These are phyloP conservation scores for Dictyophora rubrovolvata DNA, from an alignment of 768 basidiomycete genomes.

Conservation along the genomic window DNA sequence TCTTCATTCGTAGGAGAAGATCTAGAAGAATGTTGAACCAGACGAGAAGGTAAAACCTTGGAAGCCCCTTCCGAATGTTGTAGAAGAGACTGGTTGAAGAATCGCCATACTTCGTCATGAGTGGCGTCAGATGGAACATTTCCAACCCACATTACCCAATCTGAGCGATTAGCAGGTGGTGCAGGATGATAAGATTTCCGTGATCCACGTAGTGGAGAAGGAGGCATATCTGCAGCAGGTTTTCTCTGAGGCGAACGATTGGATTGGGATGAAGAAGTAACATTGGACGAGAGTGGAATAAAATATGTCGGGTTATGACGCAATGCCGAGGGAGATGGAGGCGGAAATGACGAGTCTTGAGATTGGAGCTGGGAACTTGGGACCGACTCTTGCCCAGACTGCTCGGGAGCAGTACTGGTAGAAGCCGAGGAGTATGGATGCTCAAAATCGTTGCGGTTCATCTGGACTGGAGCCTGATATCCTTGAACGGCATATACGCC, in stretches of 20 bases:
- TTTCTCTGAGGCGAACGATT: neutral
- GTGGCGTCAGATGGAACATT: conserved; percentile 81
- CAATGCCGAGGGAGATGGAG: neutral
- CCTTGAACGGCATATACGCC: conserved; percentile 3
- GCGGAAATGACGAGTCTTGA: neutral
- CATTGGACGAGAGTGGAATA: neutral
- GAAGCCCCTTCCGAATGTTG: conserved; percentile 6
- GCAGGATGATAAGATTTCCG: conserved; percentile 61
- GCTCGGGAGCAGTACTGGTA: neutral
- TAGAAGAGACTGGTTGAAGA: conserved; percentile 45
- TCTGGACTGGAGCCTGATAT: conserved; percentile 5
- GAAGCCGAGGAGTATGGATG: conserved; percentile 1
- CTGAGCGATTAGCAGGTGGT: conserved; percentile 63
- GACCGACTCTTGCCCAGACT: neutral
- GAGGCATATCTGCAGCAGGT: neutral
- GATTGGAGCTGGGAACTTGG: neutral
- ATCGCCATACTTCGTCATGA: conserved; percentile 77
- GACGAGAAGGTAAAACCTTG: conserved; percentile 10
- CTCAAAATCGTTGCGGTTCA: neutral
- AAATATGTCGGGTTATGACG: neutral
- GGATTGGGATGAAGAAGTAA: neutral
- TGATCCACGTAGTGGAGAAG: conserved; percentile 8
- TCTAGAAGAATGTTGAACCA: neutral
- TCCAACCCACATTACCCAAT: conserved; percentile 96
- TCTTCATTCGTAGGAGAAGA: conserved; percentile 12